Evolutionary conservation across 345 rosid genomes (phyloP).

Genomic region (Abelmoschus esculentus): DNA sequence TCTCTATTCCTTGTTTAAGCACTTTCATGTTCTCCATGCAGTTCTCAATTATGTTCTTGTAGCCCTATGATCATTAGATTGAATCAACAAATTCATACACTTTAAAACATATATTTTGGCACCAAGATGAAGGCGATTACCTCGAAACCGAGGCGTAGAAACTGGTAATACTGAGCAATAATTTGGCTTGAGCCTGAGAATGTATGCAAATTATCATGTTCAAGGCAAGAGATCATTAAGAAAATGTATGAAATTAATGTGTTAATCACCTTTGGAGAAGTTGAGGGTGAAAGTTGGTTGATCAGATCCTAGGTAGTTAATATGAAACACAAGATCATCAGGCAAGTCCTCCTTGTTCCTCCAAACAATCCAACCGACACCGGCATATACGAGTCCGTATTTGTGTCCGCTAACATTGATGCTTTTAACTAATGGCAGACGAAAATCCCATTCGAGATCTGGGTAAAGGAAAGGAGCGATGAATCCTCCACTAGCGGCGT

Average conservation of each 20-base stretch:
- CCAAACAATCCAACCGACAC: conserved; percentile 79
- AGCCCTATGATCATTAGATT: not conserved
- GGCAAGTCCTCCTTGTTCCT: conserved; percentile 76
- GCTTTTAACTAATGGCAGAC: conserved; percentile 67
- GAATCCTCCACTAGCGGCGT: conserved; percentile 76
- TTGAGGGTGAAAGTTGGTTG: conserved; percentile 81
- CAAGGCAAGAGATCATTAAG: too few relatives aligned
- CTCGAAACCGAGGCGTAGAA: conserved; percentile 52
- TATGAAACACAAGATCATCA: conserved; percentile 72
- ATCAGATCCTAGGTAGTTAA: conserved; percentile 69
- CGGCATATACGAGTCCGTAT: conserved; percentile 72
- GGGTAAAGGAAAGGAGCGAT: conserved; percentile 70
- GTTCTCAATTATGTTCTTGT: not conserved
- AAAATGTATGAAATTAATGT: not conserved
- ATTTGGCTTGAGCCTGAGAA: conserved; percentile 66
- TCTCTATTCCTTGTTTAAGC: not conserved
- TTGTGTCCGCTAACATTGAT: conserved; percentile 77
- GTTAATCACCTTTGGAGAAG: conserved; percentile 60
- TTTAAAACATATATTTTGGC: too few relatives aligned
- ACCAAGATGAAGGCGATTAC: not conserved
- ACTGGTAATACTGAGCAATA: conserved; percentile 81
- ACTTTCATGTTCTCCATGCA: not conserved
- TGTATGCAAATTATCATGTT: not conserved
- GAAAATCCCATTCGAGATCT: conserved; percentile 78
- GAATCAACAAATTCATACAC: not conserved